Evolutionary conservation across 2,329 filamentous ascomycete species (phyloP), one percentile per base, ranked within the genome.

Genomic region (Neonectria sp.): DNA sequence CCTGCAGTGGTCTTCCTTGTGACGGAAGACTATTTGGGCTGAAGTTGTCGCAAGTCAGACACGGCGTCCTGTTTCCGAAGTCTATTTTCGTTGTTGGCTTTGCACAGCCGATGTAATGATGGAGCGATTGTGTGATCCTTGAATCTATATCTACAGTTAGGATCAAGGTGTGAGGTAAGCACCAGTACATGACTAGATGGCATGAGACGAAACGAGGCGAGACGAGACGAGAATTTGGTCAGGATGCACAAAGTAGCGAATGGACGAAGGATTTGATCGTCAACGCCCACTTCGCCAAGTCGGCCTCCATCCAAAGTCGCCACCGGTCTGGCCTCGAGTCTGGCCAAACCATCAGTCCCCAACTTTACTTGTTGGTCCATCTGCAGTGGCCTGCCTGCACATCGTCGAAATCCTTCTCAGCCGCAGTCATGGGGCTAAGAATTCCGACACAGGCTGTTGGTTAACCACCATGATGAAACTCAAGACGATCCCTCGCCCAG

Each of bases 391-490:
- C 29, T 8, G n/a, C 21, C 21, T 24, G 13, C 43, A 13, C 48
- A n/a, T 17, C 17, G 24, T 37, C 21, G 24, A 40, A 35, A 58
- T 58, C 57, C 57, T 60, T 43, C 53, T 66, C 51, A 53, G 68
- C 64, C 55, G 65, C 56, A 63, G 65, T 43, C 45, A 31, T 46
- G 61, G 35, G 45, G 43, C 60, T 51, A 55, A 52, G 40, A 56
- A 63, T 52, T 33, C 33, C 3, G 29, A 40, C 49, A 6, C n/a
- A 35, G 60, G 55, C 27, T 51, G 65, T 70, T 73, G 73, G 70
- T 63, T 70, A 63, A 74, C 56, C 65, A 58, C 51, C n/a, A 71
- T 24, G 43, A 71, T 74, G 73, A 75, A 75, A 75, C 73, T 35
- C 55, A 31, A 63, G 51, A n/a, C 37, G 61, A 69, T 69, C 67